Conservation (phyloP, 2,329 filamentous ascomycete genomes). For the Sporothrix mexicana region DNA sequence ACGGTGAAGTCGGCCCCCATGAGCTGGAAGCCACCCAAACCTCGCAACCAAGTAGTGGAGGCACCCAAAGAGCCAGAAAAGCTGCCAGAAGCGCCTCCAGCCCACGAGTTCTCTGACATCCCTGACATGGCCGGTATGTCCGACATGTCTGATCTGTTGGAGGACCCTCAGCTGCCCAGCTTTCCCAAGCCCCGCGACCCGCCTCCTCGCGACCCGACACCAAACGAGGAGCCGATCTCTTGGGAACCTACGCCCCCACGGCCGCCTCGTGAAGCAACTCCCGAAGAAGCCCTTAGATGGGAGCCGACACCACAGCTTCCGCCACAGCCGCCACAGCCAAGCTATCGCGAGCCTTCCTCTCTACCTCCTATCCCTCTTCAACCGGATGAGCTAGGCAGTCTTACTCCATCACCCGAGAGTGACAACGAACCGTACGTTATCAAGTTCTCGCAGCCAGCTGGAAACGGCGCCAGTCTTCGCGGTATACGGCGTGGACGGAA, state of each 20-base stretch:
- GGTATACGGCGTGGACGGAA: slow-evolving; percentile 15
- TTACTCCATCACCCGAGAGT: slow-evolving; percentile 21
- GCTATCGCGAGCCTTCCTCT: neutral
- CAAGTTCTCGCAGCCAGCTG: slow-evolving; percentile 32
- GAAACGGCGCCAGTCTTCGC: slow-evolving; percentile 28
- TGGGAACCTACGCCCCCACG: neutral
- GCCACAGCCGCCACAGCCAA: neutral
- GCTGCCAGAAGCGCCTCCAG: neutral
- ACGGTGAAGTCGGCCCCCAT: neutral
- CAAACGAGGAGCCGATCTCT: neutral
- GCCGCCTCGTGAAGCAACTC: neutral
- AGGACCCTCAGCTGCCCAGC: neutral
- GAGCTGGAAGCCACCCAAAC: neutral
- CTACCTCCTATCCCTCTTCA: neutral
- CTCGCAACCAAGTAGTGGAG: neutral
- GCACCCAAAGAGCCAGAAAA: neutral
- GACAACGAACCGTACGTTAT: slow-evolving; percentile 37
- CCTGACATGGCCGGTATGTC: neutral
- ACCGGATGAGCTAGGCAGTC: slow-evolving; percentile 13
- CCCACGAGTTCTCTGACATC: slow-evolving; percentile 2
- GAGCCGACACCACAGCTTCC: neutral
- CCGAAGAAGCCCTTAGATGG: neutral
- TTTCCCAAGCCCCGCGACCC: slow-evolving; percentile 8
- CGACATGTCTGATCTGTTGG: slow-evolving; percentile 22
- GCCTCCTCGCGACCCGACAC: neutral